Conservation (phyloP, 1,284 basidiomycete species). For the Coriolopsis trogii region DNA sequence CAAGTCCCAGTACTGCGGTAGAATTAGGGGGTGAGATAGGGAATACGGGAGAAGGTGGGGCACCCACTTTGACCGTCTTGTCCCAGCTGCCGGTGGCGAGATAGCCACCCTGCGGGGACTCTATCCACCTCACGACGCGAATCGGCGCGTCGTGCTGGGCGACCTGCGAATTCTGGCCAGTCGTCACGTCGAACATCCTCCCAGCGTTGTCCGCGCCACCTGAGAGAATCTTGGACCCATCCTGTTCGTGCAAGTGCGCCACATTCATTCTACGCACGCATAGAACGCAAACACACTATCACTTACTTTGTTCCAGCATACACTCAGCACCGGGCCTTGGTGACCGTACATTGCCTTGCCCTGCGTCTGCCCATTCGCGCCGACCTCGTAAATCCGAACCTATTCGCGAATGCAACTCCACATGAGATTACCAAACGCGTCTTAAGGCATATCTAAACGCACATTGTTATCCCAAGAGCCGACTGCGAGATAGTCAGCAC, state of each 20-base stretch:
- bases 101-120: constrained; percentile 67
- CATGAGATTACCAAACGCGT: background rate
- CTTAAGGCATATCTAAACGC: constrained; percentile 22
- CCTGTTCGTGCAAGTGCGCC: constrained; percentile 41
- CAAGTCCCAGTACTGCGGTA: constrained; percentile 88
- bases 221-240: constrained; percentile 82
- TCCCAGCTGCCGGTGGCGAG: constrained; percentile 92
- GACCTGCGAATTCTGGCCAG: constrained; percentile 73
- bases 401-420: constrained; percentile 24
- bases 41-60: background rate
- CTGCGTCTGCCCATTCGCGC: constrained; percentile 59
- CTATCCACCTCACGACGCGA: constrained; percentile 77
- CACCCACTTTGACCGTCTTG: constrained; percentile 79
- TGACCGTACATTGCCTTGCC: constrained; percentile 86
- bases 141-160: constrained; percentile 87
- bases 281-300: too few relatives aligned
- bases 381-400: constrained; percentile 69
- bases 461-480: constrained; percentile 84
- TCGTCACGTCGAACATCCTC: constrained; percentile 80
- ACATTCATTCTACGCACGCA: too few relatives aligned
- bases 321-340: constrained; percentile 80
- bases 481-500: constrained; percentile 73
- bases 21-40: background rate
- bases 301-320: constrained; percentile 79
- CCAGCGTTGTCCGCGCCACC: constrained; percentile 88